Conservation (phyloP, 805 yeast genomes). For the Ogataea polymorpha region DNA sequence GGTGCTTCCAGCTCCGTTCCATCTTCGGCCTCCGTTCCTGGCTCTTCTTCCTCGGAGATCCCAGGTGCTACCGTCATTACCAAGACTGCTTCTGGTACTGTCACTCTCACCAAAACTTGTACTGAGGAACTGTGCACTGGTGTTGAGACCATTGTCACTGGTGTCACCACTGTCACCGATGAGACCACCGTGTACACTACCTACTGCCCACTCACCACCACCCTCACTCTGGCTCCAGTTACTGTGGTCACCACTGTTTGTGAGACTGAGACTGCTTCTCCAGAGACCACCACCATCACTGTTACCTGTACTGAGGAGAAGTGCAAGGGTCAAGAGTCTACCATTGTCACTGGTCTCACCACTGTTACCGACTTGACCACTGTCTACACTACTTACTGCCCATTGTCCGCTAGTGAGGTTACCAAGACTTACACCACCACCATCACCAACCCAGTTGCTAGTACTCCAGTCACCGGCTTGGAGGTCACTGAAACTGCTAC, state of each 20-base stretch:
- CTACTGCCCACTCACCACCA: slow-evolving; percentile 33
- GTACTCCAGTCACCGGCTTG: slow-evolving; percentile 7
- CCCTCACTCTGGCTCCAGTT: slow-evolving; percentile 21
- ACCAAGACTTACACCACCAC: slow-evolving; percentile 12
- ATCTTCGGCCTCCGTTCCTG: not conserved
- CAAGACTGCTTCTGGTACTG: slow-evolving; percentile 16
- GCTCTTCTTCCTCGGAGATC: not conserved
- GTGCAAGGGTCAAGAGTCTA: slow-evolving; percentile 17
- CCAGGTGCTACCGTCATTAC: slow-evolving; percentile 13
- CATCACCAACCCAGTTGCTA: slow-evolving; percentile 1
- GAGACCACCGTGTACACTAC: slow-evolving; percentile 31
- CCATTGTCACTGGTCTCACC: slow-evolving; percentile 24
- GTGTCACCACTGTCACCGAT: slow-evolving; percentile 25
- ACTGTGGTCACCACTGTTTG: slow-evolving; percentile 10
- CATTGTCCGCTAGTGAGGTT: slow-evolving; percentile 20
- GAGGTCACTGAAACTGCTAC: slow-evolving; percentile 10
- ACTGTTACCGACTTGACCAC: slow-evolving; percentile 21
- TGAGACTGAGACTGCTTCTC: slow-evolving; percentile 12
- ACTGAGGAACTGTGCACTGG: slow-evolving; percentile 22
- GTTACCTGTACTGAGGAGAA: slow-evolving; percentile 20
- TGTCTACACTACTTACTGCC: slow-evolving; percentile 36
- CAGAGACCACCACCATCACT: slow-evolving; percentile 17
- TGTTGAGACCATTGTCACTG: slow-evolving; percentile 26
- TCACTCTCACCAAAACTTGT: slow-evolving; percentile 25
- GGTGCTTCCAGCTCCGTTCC: slow-evolving; percentile 1